Evolutionary conservation across 2,329 filamentous ascomycete genomes (phyloP).

Genomic region (Trichoderma oligosporum): DNA sequence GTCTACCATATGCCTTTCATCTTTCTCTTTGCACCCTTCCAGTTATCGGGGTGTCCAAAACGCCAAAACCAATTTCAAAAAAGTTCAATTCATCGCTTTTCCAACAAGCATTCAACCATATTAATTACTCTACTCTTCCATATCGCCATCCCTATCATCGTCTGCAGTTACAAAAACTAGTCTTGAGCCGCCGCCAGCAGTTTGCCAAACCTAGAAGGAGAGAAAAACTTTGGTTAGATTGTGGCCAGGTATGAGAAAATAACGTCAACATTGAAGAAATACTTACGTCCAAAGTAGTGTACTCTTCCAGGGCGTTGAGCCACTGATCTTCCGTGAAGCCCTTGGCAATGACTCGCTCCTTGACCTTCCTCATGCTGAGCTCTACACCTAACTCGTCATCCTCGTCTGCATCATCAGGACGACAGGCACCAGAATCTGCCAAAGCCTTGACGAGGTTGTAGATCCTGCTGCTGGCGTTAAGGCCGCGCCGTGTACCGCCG

Average conservation of each 20-base stretch:
- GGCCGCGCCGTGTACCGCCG: slow-evolving; percentile 57
- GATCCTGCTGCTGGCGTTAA: slow-evolving; percentile 83
- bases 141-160: slow-evolving; percentile 48
- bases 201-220: slow-evolving; percentile 69
- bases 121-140: slow-evolving; percentile 36
- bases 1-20: slow-evolving; percentile 17
- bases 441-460: slow-evolving; percentile 91
- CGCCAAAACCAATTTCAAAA: slow-evolving; percentile 30
- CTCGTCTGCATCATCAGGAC: slow-evolving; percentile 62
- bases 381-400: slow-evolving; percentile 57
- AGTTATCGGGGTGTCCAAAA: slow-evolving; percentile 26
- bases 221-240: slow-evolving; percentile 4
- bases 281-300: slow-evolving; percentile 84
- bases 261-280: slow-evolving; percentile 12
- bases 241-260: not conserved
- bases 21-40: not conserved
- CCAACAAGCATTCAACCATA: not conserved
- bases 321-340: slow-evolving; percentile 96
- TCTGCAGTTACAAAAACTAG: slow-evolving; percentile 65
- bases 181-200: slow-evolving; percentile 64
- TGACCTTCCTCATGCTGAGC: slow-evolving; percentile 80
- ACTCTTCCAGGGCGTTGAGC: slow-evolving; percentile 80
- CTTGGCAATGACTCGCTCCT: slow-evolving; percentile 89
- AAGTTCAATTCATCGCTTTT: slow-evolving; percentile 17
- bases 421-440: slow-evolving; percentile 80